Conservation (phyloP, 352 stramenopile species). For the Phytophthora quininea region DNA sequence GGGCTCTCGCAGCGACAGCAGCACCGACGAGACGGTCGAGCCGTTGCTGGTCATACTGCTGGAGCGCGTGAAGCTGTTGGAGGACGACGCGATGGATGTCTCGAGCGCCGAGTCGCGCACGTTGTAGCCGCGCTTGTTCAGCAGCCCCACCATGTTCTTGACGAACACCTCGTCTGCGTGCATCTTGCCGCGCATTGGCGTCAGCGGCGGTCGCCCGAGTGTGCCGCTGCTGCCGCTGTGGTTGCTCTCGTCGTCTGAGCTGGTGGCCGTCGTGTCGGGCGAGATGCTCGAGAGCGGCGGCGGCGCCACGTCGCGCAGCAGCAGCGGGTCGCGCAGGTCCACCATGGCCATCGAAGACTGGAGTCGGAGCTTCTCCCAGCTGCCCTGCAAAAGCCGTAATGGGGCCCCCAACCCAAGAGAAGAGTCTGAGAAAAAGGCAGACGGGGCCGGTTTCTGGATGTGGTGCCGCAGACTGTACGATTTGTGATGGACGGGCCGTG, state of each 20-base stretch:
- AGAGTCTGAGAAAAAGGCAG: constrained; percentile 1
- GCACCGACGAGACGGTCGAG: constrained; percentile 69
- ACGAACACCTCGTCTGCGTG: constrained; percentile 70
- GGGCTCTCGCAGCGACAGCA: constrained; percentile 73
- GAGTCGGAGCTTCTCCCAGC: constrained; percentile 3
- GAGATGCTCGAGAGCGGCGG: constrained; percentile 7
- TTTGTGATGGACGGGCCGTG: no score
- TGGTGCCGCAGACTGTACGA: no score
- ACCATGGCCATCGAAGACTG: constrained; percentile 7
- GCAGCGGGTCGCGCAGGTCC: constrained; percentile 24
- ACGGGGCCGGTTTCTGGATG: background rate
- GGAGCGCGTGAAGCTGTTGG: constrained; percentile 36
- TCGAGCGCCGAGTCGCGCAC: constrained; percentile 69
- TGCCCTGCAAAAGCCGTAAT: constrained; percentile 29
- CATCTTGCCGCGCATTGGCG: constrained; percentile 17
- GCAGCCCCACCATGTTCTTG: constrained; percentile 68
- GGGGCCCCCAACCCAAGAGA: background rate
- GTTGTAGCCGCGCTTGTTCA: constrained; percentile 89
- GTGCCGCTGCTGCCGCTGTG: constrained; percentile 17
- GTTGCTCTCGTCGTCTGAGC: constrained; percentile 34
- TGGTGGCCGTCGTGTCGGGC: constrained; percentile 17
- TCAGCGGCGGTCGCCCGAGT: constrained; percentile 12
- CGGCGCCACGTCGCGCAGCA: constrained; percentile 24
- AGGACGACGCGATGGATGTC: constrained; percentile 61
- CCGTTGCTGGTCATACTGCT: constrained; percentile 65